Conservation (phyloP, 1,284 basidiomycete genomes). For the Apiotrichum mycotoxinovorans region DNA sequence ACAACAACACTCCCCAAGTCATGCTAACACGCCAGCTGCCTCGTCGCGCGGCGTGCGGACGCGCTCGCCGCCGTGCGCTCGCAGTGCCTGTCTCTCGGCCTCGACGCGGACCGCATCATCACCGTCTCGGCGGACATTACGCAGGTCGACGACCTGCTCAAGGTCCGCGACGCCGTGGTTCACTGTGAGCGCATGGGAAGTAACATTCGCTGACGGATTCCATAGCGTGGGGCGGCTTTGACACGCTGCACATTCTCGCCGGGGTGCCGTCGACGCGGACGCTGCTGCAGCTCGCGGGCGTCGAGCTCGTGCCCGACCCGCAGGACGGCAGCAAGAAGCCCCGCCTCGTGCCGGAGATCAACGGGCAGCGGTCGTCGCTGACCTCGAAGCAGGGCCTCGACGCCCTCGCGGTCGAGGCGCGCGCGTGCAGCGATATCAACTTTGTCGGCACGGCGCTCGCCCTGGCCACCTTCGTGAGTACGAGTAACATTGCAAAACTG, state of each 20-base stretch:
- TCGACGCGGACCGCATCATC: constrained; percentile 43
- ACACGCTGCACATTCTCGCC: constrained; percentile 78
- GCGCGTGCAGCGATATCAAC: constrained; percentile 50
- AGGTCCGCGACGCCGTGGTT: constrained; percentile 58
- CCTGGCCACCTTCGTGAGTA: constrained; percentile 50
- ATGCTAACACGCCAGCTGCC: constrained; percentile 50
- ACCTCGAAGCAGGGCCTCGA: constrained; percentile 44
- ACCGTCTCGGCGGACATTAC: constrained; percentile 63
- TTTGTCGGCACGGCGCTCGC: constrained; percentile 52
- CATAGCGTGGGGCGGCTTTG: constrained; percentile 72
- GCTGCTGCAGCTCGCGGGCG: constrained; percentile 67
- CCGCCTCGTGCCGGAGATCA: neutral
- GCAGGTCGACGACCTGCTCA: constrained; percentile 64
- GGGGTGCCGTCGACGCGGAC: constrained; percentile 81
- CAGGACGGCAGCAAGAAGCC: constrained; percentile 2
- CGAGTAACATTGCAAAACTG: neutral
- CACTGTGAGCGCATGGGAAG: too few relatives aligned
- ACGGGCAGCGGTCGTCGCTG: neutral
- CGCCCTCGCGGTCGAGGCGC: constrained; percentile 46
- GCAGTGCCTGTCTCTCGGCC: constrained; percentile 56
- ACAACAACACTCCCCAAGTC: neutral
- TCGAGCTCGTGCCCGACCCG: constrained; percentile 49
- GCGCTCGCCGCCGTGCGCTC: constrained; percentile 60
- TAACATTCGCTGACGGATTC: constrained; percentile 5
- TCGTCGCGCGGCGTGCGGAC: constrained; percentile 66